Percentiles rank a stretch among this genome's conserved stretches.
Evolutionary conservation across 1,139 yeast genomes (phyloP).

Genomic region (Suhomyces chickasaworum): DNA sequence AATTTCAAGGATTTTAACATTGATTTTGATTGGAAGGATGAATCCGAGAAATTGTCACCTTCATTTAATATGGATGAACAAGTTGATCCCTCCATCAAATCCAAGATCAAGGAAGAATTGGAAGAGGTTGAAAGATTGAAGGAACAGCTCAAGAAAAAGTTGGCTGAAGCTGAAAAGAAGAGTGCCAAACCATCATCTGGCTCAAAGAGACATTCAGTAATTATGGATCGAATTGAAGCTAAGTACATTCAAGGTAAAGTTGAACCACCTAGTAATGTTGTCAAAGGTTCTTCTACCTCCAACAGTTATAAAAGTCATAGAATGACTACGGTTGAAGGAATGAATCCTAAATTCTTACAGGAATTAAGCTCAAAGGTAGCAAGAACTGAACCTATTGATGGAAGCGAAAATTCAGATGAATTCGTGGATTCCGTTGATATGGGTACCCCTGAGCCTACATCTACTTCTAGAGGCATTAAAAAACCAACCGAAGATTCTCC

Average conservation of each 20-base stretch:
- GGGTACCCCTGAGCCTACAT: not conserved
- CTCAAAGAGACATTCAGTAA: conserved; percentile 23
- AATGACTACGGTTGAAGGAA: conserved; percentile 39
- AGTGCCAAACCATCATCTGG: conserved; percentile 9
- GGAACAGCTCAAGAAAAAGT: conserved; percentile 42
- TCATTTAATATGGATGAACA: conserved; percentile 14
- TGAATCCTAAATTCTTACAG: conserved; percentile 57
- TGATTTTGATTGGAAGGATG: conserved; percentile 45
- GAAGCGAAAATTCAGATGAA: conserved; percentile 9
- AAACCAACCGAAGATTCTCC: not conserved
- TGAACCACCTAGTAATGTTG: conserved; percentile 9
- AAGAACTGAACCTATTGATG: conserved; percentile 36
- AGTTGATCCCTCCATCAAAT: conserved; percentile 41
- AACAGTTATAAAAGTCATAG: conserved; percentile 33
- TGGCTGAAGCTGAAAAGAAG: conserved; percentile 23
- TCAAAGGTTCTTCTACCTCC: conserved; percentile 7
- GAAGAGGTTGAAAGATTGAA: conserved; percentile 50
- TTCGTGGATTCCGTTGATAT: not conserved
- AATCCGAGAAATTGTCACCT: conserved; percentile 16
- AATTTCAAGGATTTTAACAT: conserved; percentile 63
- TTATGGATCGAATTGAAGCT: conserved; percentile 43
- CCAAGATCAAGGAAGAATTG: conserved; percentile 44
- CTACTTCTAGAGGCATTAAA: too few species aligned
- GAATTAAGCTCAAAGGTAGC: conserved; percentile 59
- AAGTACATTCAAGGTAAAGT: conserved; percentile 51